Percentiles rank a stretch among this genome's conserved stretches.
Evolutionary conservation across 208 protist genomes (phyloP).

Genomic region (Blastocrithidia nonstop): DNA sequence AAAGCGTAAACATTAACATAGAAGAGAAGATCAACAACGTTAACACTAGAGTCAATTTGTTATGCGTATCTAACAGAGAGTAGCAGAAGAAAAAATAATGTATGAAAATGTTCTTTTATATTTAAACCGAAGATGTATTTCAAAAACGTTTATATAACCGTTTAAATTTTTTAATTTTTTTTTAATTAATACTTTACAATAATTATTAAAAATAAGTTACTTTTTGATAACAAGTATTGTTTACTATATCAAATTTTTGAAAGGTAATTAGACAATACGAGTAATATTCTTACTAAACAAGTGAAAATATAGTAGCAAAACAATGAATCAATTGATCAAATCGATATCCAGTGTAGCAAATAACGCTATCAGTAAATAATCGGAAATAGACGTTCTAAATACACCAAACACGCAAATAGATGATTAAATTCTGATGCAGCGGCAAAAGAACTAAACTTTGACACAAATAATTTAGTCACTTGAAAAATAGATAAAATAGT

Average conservation of each 20-base stretch:
- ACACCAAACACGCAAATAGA: constrained; percentile 9
- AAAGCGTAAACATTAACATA: background rate
- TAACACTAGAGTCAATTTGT: too few relatives aligned
- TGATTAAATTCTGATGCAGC: constrained; percentile 41
- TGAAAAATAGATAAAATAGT: constrained; percentile 31
- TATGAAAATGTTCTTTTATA: background rate
- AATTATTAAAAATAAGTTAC: background rate
- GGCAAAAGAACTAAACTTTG: constrained; percentile 42
- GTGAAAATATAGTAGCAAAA: too few relatives aligned
- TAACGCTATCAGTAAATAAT: too few relatives aligned
- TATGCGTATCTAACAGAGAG: background rate
- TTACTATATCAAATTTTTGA: constrained; percentile 44
- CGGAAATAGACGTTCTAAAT: too few relatives aligned
- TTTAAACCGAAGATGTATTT: background rate
- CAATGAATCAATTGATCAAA: too few relatives aligned
- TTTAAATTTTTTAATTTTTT: constrained; percentile 8
- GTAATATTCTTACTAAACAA: too few relatives aligned
- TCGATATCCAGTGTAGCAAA: too few relatives aligned
- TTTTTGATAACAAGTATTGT: background rate
- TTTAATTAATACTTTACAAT: constrained; percentile 3
- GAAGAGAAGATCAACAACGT: background rate
- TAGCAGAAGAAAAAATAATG: too few relatives aligned
- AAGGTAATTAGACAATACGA: too few relatives aligned
- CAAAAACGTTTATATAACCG: background rate
- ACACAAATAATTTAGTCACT: constrained; percentile 19